Conservation (phyloP, 495 filamentous ascomycete genomes). For the Penicillium antarcticum region DNA sequence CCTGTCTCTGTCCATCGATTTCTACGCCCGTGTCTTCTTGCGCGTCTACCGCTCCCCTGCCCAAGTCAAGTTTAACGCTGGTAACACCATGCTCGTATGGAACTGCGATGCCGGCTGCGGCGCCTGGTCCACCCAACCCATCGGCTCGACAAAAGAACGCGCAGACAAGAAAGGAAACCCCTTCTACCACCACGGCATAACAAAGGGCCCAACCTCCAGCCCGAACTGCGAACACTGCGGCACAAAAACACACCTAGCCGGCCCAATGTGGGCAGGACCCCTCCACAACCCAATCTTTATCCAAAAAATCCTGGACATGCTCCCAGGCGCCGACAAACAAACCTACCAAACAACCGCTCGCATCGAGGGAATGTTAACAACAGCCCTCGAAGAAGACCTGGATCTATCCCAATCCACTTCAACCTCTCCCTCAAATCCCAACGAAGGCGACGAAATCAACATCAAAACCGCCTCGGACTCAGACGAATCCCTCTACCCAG, state of each 20-base stretch:
- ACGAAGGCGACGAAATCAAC: slow-evolving; percentile 2
- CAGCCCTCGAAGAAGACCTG: slow-evolving; percentile 73
- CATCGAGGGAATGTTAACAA: slow-evolving; percentile 87
- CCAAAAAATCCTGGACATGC: slow-evolving; percentile 63
- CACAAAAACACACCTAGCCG: slow-evolving; percentile 78
- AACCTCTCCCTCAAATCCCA: neutral
- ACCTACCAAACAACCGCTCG: slow-evolving; percentile 75
- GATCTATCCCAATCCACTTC: slow-evolving; percentile 16
- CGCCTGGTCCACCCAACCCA: slow-evolving; percentile 73
- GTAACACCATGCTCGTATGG: slow-evolving; percentile 91
- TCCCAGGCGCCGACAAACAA: slow-evolving; percentile 57
- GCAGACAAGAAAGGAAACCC: slow-evolving; percentile 65
- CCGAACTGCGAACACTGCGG: slow-evolving; percentile 77
- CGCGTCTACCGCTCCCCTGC: slow-evolving; percentile 72
- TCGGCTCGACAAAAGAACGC: slow-evolving; percentile 62
- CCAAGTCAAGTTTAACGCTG: slow-evolving; percentile 82
- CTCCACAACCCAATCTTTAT: slow-evolving; percentile 83
- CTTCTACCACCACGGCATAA: slow-evolving; percentile 71
- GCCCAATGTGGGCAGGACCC: slow-evolving; percentile 92
- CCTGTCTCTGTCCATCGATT: slow-evolving; percentile 91
- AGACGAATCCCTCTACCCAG: slow-evolving; percentile 42
- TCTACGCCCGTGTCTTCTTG: slow-evolving; percentile 89
- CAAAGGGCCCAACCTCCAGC: slow-evolving; percentile 61
- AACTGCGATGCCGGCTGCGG: slow-evolving; percentile 88
- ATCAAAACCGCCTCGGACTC: neutral